phyloP scores from a whole-genome alignment of 2,329 filamentous ascomycete genomes.

The Aphanocladium album region DNA sequence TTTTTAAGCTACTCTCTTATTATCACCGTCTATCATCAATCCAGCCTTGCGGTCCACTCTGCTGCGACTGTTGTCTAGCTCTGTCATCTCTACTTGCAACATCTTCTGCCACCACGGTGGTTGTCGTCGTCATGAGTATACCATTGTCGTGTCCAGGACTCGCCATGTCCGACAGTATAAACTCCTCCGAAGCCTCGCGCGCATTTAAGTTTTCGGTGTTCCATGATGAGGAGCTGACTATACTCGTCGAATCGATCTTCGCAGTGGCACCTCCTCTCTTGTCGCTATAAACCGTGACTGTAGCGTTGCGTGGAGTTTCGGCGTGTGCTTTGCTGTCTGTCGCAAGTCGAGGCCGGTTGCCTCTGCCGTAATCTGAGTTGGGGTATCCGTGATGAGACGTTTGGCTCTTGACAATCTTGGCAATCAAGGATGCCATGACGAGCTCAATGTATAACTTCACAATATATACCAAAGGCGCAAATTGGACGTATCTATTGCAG shows the following conservation, averaged over 20 bases:
- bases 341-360: neutral
- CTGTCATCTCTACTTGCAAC: neutral
- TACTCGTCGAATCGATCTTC: neutral
- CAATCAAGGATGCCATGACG: constrained; percentile 10
- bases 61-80: neutral
- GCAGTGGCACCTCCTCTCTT: neutral
- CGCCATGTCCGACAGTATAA: neutral
- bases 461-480: constrained; percentile 12
- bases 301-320: neutral
- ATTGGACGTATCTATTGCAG: constrained; percentile 11
- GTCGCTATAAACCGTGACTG: neutral
- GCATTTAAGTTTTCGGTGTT: neutral
- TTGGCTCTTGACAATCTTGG: constrained; percentile 10
- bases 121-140: neutral
- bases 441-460: constrained; percentile 12
- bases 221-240: neutral
- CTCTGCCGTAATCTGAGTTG: neutral
- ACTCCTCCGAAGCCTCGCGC: neutral
- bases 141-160: neutral
- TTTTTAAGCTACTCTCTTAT: neutral
- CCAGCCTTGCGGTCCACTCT: neutral
- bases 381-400: neutral
- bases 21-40: neutral
- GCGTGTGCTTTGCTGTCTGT: neutral
- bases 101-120: neutral